phyloP scores from a whole-genome alignment of 257 asterid genomes.

The Buddleja alternifolia region DNA sequence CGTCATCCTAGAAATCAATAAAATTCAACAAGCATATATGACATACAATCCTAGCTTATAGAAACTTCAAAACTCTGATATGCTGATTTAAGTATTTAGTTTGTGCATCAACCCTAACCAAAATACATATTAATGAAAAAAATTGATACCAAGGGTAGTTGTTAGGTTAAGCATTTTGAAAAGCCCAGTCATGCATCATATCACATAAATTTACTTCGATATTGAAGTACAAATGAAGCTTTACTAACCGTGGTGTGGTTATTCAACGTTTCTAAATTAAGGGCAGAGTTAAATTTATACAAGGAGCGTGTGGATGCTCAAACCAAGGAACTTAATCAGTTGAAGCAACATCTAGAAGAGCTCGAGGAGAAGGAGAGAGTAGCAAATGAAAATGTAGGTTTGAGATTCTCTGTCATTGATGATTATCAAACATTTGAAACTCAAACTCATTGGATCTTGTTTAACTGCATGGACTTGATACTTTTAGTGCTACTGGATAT shows the following conservation, averaged over 20 bases:
- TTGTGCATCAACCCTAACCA: constrained; percentile 13
- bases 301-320: constrained; percentile 80
- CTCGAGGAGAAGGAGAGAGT: constrained; percentile 92
- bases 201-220: constrained; percentile 3
- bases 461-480: background rate
- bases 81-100: background rate
- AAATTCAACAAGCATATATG: constrained; percentile 4
- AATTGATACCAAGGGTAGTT: constrained; percentile 21
- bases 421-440: constrained; percentile 21
- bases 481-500: background rate
- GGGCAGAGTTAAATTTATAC: constrained; percentile 82
- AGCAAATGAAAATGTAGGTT: constrained; percentile 91
- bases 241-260: constrained; percentile 30
- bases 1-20: background rate
- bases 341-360: constrained; percentile 79
- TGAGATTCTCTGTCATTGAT: constrained; percentile 20
- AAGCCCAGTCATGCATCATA: constrained; percentile 9
- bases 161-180: constrained; percentile 9
- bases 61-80: constrained; percentile 11
- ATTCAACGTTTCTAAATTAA: constrained; percentile 50
- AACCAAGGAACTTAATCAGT: constrained; percentile 77
- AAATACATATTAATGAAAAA: constrained; percentile 14
- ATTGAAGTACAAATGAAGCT: constrained; percentile 9
- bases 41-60: constrained; percentile 1
- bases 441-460: background rate